Conservation (phyloP, 768 basidiomycete genomes). For the Leccinum uliginosum region DNA sequence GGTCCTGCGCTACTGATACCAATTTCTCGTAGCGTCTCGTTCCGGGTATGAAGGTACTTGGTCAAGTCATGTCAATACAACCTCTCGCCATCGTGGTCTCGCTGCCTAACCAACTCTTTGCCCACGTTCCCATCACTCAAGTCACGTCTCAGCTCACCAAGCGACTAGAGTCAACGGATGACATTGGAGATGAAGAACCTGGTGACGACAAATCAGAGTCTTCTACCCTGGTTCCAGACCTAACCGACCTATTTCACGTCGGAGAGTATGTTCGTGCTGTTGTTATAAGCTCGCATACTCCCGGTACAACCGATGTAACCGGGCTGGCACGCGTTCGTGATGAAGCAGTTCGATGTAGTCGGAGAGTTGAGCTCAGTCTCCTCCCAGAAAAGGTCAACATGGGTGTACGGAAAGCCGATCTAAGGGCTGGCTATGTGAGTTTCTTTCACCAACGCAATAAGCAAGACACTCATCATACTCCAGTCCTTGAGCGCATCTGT, state of each 20-base stretch:
- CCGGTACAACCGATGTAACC: conserved; percentile 57
- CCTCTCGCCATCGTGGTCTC: conserved; percentile 90
- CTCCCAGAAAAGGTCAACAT: conserved; percentile 80
- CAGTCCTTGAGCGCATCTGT: conserved; percentile 75
- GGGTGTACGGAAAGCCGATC: conserved; percentile 73
- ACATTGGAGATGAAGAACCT: conserved; percentile 41
- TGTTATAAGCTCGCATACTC: conserved; percentile 63
- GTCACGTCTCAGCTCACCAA: conserved; percentile 76
- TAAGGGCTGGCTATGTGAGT: conserved; percentile 74
- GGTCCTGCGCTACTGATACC: neutral
- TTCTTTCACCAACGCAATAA: neutral
- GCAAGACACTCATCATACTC: neutral
- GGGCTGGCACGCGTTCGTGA: conserved; percentile 62
- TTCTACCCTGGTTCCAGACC: conserved; percentile 51
- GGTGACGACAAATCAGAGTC: conserved; percentile 41
- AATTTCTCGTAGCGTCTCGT: conserved; percentile 55
- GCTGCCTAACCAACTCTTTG: conserved; percentile 92
- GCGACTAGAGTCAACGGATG: conserved; percentile 60
- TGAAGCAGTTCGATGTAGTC: conserved; percentile 61
- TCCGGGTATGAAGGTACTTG: conserved; percentile 82
- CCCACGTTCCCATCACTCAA: conserved; percentile 91
- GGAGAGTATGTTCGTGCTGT: conserved; percentile 85
- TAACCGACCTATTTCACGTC: conserved; percentile 69
- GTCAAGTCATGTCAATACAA: conserved; percentile 81
- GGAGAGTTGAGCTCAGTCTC: conserved; percentile 81